Percentiles rank a stretch among this genome's conserved stretches.
phyloP scores from a whole-genome alignment of 2,329 filamentous ascomycete species.

The Botryotinia calthae region DNA sequence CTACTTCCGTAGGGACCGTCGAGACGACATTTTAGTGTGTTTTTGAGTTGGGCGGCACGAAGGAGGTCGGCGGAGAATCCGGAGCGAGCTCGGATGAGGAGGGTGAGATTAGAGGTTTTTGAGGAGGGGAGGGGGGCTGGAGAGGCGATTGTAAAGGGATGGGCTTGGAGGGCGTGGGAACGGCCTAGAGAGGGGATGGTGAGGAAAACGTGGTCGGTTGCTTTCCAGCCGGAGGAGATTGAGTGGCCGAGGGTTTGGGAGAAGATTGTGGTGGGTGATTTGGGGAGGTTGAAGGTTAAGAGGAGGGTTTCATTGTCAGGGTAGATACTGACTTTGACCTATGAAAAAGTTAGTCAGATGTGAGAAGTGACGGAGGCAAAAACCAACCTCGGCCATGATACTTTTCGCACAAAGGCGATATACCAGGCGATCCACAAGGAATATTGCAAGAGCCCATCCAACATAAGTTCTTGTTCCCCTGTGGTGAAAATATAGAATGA shows the following conservation, averaged over 20 bases:
- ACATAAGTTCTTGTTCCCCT: constrained; percentile 53
- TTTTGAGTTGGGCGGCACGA: constrained; percentile 46
- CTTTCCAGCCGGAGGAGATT: constrained; percentile 53
- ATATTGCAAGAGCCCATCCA: constrained; percentile 40
- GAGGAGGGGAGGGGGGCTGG: constrained; percentile 46
- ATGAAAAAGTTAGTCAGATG: background rate
- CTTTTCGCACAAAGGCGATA: constrained; percentile 56
- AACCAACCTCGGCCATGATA: constrained; percentile 45
- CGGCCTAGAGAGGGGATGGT: constrained; percentile 54
- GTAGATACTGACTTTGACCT: constrained; percentile 47
- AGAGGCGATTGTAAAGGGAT: constrained; percentile 67
- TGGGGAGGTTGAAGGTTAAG: constrained; percentile 38
- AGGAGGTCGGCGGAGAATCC: constrained; percentile 60
- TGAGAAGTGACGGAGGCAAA: background rate
- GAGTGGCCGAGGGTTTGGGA: constrained; percentile 35
- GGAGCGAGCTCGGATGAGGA: constrained; percentile 58
- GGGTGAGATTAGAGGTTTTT: constrained; percentile 51
- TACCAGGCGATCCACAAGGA: constrained; percentile 41
- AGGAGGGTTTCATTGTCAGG: constrained; percentile 56
- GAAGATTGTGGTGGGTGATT: constrained; percentile 13
- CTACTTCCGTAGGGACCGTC: constrained; percentile 64
- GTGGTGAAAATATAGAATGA: constrained; percentile 60
- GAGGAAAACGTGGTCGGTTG: constrained; percentile 63
- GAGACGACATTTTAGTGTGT: constrained; percentile 49
- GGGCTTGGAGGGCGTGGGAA: constrained; percentile 56